Evolutionary conservation across 2,329 filamentous ascomycete species (phyloP), one percentile per base, ranked within the genome.

Genomic region (Colletotrichum paranaense): DNA sequence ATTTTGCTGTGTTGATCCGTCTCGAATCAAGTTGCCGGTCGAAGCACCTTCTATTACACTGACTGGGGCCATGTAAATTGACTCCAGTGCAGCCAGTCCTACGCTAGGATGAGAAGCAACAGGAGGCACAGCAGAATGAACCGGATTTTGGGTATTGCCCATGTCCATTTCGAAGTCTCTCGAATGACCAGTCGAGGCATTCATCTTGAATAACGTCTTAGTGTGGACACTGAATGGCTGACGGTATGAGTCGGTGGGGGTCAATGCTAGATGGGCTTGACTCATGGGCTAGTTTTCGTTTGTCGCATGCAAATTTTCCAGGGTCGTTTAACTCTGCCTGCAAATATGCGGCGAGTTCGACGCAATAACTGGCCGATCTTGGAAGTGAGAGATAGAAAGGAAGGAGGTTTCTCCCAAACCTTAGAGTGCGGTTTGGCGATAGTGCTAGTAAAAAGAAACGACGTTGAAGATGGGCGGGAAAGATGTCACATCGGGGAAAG

Each of bases 401-500:
- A 28, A 19, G 14, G 16, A 16, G 38, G 38, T 7, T 19, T 46
- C 2, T 19, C 38, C 14, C 6, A 16, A 19, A 19, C 2, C 38
- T 19, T 46, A 1, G 16, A 19, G 14, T 19, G 38, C 14, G 14
- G 38, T 46, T n/a, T 22, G 19, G 42, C 42, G 16, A 42, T 49
- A 49, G 19, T 49, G 42, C 19, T 5, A 22, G 19, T 2, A 11
- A 22, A 46, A 49, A 22, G 42, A 4, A 49, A 32, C 55, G 55
- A 26, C n/a, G 66, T 59, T 53, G 65, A 46, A 49, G 42, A 59
- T 59, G 30, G 42, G 24, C 42, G 11, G 52, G 5, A 55, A 32
- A 72, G 42, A 42, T 53, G 68, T 49, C 53, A 60, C 32, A 59
- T 64, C 66, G 38, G 62, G 49, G 59, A 72, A 69, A 72, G 42